phyloP scores from a whole-genome alignment of 768 basidiomycete genomes.

The Psilocybe cubensis region DNA sequence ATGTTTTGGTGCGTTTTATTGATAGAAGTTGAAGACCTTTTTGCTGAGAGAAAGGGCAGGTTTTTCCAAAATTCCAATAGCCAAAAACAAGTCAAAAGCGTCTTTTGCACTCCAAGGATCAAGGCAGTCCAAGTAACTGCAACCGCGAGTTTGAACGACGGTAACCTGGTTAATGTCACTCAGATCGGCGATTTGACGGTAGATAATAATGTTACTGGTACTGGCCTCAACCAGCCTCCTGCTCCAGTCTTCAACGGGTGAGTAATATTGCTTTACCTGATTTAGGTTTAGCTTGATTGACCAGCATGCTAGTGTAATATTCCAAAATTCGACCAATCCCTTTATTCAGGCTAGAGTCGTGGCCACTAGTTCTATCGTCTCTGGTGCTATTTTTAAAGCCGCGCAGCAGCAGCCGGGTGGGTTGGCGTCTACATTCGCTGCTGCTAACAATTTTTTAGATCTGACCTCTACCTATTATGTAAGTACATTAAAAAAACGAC shows the following conservation, averaged over 20 bases:
- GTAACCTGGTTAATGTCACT: constrained; percentile 41
- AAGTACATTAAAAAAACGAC: constrained; percentile 21
- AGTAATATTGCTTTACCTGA: constrained; percentile 10
- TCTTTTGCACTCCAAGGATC: constrained; percentile 64
- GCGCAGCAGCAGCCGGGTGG: constrained; percentile 48
- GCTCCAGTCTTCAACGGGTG: constrained; percentile 67
- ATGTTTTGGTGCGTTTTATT: constrained; percentile 62
- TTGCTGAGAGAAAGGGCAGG: constrained; percentile 23
- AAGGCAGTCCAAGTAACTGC: constrained; percentile 44
- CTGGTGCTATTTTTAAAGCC: constrained; percentile 61
- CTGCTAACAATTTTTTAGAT: constrained; percentile 53
- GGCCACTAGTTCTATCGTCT: constrained; percentile 53
- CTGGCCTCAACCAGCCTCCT: constrained; percentile 34
- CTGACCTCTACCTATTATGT: constrained; percentile 57
- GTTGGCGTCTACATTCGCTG: constrained; percentile 47
- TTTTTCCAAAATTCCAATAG: constrained; percentile 42
- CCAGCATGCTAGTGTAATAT: constrained; percentile 40
- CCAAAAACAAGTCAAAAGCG: constrained; percentile 44
- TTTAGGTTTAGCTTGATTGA: background rate
- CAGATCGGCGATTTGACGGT: constrained; percentile 27
- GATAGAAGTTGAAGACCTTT: background rate
- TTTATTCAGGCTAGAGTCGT: constrained; percentile 57
- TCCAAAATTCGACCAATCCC: constrained; percentile 38
- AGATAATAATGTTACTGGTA: constrained; percentile 55
- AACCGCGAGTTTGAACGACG: constrained; percentile 45